Percentiles rank a stretch among this genome's conserved stretches.
phyloP scores from a whole-genome alignment of 2,329 filamentous ascomycete genomes.

The Fusarium sp. region DNA sequence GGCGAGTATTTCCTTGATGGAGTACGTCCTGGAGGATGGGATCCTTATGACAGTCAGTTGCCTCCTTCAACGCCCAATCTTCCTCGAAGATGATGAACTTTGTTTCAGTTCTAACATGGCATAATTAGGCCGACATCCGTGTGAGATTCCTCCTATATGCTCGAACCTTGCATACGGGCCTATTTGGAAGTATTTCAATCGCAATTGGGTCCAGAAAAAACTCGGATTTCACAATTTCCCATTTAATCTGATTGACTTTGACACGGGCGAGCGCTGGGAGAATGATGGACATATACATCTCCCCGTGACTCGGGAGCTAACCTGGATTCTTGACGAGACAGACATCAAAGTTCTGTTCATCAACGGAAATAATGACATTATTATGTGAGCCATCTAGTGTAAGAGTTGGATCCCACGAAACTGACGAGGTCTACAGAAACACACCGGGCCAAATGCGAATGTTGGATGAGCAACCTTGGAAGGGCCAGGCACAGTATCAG shows the following conservation, averaged over 20 bases:
- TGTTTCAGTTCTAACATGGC: too few species aligned
- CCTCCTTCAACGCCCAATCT: too few species aligned
- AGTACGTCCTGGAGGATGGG: constrained; percentile 18
- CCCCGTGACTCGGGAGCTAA: constrained; percentile 1
- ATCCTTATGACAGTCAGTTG: constrained; percentile 25
- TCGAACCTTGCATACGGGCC: constrained; percentile 15
- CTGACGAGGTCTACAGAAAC: neutral
- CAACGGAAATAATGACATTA: neutral
- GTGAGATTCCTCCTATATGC: constrained; percentile 1
- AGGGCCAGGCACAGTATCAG: neutral
- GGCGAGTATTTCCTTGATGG: constrained; percentile 20
- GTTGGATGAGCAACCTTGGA: neutral
- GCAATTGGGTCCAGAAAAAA: constrained; percentile 21
- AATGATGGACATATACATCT: constrained; percentile 5
- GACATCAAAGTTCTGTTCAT: neutral
- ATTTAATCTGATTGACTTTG: constrained; percentile 18
- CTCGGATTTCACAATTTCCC: constrained; percentile 14
- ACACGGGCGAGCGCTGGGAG: constrained; percentile 23
- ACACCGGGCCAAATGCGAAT: neutral
- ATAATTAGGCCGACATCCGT: neutral
- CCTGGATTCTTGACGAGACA: neutral
- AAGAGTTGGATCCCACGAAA: neutral
- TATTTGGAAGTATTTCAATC: constrained; percentile 25
- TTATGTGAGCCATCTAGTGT: neutral
- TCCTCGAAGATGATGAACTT: too few species aligned